Evolutionary conservation across 2,329 filamentous ascomycete species (phyloP), one percentile per base, ranked within the genome.

Genomic region (Diaporthe vaccinii): DNA sequence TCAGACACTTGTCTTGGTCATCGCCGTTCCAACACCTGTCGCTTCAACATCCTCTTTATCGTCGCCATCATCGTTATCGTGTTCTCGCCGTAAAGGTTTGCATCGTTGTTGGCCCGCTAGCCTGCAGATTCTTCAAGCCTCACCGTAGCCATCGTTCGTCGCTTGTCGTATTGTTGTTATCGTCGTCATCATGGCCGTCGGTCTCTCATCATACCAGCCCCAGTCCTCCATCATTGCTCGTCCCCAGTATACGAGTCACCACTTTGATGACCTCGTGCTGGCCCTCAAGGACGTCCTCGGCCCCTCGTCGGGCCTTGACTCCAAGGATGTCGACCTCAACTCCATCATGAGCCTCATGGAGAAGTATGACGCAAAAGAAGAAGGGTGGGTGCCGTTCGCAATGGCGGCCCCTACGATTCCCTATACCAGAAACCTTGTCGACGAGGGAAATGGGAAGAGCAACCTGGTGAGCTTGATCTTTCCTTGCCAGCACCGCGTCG

Each of bases 361-460:
- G 74, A 85, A 89, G 39, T 98, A 98, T 84, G 83, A 88, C 69
- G 95, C 94, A 62, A 85, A 91, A 53, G 87, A 92, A 74, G 83
- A 86, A 36, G 92, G 96, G 73, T 98, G 96, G 96, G 82, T 85
- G 72, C 88, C 87, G 77, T 98, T 94, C 84, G 94, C 94, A 39
- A 89, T 96, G 79, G 89, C 89, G n/a, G 93, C 98, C 80, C 79
- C 85, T 25, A 91, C 88, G 77, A 88, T 92, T 79, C 89, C 90
- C 1, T 98, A 98, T 83, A 98, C 96, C 17, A 87, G 96, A 73
- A 98, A 98, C 82, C 89, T 98, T 5, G 95, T 98, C 59, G 95
- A 98, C 80, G 93, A 95, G 82, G 95, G 95, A 3, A 98, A 98
- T 79, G 95, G 83, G 39, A 88, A 89, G 78, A 87, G 86, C 80